Percentiles rank a stretch among this genome's conserved stretches.
phyloP scores from a whole-genome alignment of 805 yeast genomes.

The Millerago galiae region DNA sequence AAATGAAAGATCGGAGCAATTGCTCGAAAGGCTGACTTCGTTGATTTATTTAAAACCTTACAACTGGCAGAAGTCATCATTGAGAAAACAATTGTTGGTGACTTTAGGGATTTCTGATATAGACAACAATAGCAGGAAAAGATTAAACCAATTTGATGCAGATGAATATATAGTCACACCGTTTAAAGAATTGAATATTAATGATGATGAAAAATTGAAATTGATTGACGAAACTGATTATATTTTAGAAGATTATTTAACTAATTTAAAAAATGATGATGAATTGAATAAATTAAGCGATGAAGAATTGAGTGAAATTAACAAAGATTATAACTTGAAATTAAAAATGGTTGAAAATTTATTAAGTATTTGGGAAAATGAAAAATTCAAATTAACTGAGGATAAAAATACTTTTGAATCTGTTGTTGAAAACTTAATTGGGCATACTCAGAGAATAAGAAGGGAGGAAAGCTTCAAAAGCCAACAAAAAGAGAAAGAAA shows the following conservation, averaged over 20 bases:
- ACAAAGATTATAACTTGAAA: conserved; percentile 27
- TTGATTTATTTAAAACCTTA: conserved; percentile 47
- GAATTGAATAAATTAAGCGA: conserved; percentile 23
- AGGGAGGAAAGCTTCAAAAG: conserved; percentile 38
- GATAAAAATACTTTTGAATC: conserved; percentile 77
- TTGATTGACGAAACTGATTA: conserved; percentile 19
- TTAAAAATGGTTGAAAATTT: conserved; percentile 32
- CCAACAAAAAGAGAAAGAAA: conserved; percentile 27
- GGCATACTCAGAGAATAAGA: conserved; percentile 78
- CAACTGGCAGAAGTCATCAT: conserved; percentile 63
- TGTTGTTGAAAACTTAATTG: conserved; percentile 85
- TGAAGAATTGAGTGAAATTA: conserved; percentile 32
- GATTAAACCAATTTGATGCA: conserved; percentile 20
- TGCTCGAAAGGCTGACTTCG: conserved; percentile 42
- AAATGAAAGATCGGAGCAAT: conserved; percentile 31
- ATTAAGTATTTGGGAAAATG: conserved; percentile 46
- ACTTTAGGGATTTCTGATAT: conserved; percentile 71
- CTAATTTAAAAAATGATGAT: conserved; percentile 13
- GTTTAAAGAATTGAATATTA: conserved; percentile 28
- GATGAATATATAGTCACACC: conserved; percentile 14
- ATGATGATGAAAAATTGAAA: conserved; percentile 26
- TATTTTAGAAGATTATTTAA: conserved; percentile 14
- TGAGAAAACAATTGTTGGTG: conserved; percentile 56
- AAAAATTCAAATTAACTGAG: conserved; percentile 40
- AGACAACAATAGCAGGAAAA: conserved; percentile 22